Evolutionary conservation across 805 yeast genomes (phyloP).

Genomic region (Ogataea glucozyma): DNA sequence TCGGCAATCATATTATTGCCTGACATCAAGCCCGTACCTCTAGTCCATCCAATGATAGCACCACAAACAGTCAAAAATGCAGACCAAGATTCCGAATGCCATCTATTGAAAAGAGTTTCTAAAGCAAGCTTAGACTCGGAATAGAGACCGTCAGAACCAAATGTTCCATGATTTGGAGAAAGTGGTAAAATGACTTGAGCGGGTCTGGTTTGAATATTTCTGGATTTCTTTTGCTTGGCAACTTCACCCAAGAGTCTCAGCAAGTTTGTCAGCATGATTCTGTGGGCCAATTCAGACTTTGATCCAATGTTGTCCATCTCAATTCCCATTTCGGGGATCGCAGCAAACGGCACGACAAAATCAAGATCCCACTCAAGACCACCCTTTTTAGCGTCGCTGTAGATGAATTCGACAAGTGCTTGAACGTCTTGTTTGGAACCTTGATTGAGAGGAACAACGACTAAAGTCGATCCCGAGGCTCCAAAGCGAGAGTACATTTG

Average conservation of each 20-base stretch:
- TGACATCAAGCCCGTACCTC: slow-evolving; percentile 99
- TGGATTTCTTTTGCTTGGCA: slow-evolving; percentile 75
- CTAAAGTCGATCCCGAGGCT: slow-evolving; percentile 85
- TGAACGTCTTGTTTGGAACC: slow-evolving; percentile 94
- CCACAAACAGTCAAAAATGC: slow-evolving; percentile 94
- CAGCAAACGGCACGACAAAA: slow-evolving; percentile 95
- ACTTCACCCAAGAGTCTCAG: slow-evolving; percentile 90
- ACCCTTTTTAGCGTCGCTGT: slow-evolving; percentile 77
- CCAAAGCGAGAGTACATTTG: slow-evolving; percentile 90
- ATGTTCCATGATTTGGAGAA: slow-evolving; percentile 99
- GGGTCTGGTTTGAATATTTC: slow-evolving; percentile 89
- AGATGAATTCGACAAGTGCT: slow-evolving; percentile 80
- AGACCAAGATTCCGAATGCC: slow-evolving; percentile 98
- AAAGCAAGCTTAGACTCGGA: slow-evolving; percentile 95
- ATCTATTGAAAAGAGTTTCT: slow-evolving; percentile 97
- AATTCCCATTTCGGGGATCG: slow-evolving; percentile 98
- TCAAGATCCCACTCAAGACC: slow-evolving; percentile 99
- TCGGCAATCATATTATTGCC: slow-evolving; percentile 97
- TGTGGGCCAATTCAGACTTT: slow-evolving; percentile 95
- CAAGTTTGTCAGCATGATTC: slow-evolving; percentile 96
- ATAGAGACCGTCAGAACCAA: slow-evolving; percentile 97
- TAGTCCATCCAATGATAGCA: slow-evolving; percentile 99
- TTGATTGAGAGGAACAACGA: slow-evolving; percentile 98
- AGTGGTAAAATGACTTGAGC: slow-evolving; percentile 96
- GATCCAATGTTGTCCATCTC: slow-evolving; percentile 93